Evolutionary conservation across 352 stramenopile species (phyloP), one percentile per base, ranked within the genome.

Genomic region (Globisporangium megalacanthum): DNA sequence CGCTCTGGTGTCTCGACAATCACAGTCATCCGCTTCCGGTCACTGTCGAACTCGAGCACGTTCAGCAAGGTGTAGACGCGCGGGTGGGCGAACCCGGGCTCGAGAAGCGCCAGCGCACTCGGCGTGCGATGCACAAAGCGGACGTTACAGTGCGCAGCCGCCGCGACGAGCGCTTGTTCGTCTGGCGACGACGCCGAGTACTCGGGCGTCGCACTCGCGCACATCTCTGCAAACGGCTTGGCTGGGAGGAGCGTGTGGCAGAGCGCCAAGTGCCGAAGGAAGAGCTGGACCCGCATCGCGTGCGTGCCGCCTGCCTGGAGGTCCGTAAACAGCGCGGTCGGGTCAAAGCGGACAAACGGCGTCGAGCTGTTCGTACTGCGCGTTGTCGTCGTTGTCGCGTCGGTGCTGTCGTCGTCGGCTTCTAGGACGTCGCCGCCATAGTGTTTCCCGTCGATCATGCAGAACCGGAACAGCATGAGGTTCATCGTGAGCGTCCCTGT

Each of bases 21-120:
- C 45, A 99, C 88, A 14, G 89, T 97, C 96, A 99, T 99, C 45
- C 97, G 75, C 69, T 99, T 99, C 36, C 97, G 79, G 56, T 98
- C 83, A 56, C 91, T 98, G 64, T 98, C 91, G 72, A 99, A 99
- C 65, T 98, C 96, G 49, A 99, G 94, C 5, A 98, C 70, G 22
- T 96, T 93, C 31, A 98, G 70, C 44, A 98, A 65, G 15, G 86
- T 78, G 80, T 95, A 99, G 6, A 81, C 81, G 45, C 58, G 65
- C 33, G 65, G 69, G 9, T 49, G 20, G 52, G 60, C 44, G 48
- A 73, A 50, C 7, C 76, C 72, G 17, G 72, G 54, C 49, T 90
- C 80, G 54, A 83, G 50, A 6, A 89, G 68, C 57, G 64, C 79
- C 52, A 88, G 77, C 29, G 66, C 50, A n/a, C 61, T 69, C 14